These are phyloP conservation scores for Pseudozyma hubeiensis DNA, from an alignment of 1,284 basidiomycete genomes.

Conservation along the genomic window DNA sequence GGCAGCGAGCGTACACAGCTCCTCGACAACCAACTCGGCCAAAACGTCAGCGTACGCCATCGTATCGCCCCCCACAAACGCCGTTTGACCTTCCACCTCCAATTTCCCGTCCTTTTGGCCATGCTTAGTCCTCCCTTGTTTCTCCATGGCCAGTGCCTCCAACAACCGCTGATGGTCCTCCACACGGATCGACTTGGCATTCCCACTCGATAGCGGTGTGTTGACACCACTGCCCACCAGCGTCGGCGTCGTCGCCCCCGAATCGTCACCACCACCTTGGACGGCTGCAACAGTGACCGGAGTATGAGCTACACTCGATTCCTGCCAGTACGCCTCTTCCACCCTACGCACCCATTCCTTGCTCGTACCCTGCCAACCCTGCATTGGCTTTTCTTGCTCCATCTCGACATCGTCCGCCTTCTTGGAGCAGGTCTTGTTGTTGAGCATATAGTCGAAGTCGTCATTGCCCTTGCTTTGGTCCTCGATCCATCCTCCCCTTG, in stretches of 20 bases:
- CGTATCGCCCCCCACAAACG: constrained; percentile 4
- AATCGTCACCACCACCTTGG: constrained; percentile 1
- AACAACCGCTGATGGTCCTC: constrained; percentile 34
- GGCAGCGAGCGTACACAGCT: constrained; percentile 67
- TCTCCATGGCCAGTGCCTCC: constrained; percentile 12
- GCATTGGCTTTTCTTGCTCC: constrained; percentile 33
- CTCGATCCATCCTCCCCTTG: constrained; percentile 29
- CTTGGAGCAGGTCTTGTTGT: constrained; percentile 32
- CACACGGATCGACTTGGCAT: constrained; percentile 28
- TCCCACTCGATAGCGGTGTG: constrained; percentile 33
- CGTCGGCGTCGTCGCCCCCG: constrained; percentile 36
- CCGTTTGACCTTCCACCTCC: neutral
- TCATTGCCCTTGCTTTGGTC: constrained; percentile 14
- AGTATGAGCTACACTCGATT: constrained; percentile 40
- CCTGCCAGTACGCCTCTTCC: constrained; percentile 65
- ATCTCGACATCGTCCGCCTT: constrained; percentile 66
- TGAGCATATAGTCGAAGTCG: constrained; percentile 74
- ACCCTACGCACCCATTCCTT: constrained; percentile 65
- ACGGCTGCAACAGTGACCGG: constrained; percentile 37
- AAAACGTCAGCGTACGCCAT: constrained; percentile 70
- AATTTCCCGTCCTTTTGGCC: neutral
- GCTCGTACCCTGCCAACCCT: constrained; percentile 66
- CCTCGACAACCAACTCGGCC: constrained; percentile 71
- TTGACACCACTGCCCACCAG: constrained; percentile 27
- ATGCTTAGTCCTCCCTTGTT: neutral